Base-by-base conservation (phyloP, 495 filamentous ascomycete species). In the Aspergillus sclerotiicarbonarius region DNA sequence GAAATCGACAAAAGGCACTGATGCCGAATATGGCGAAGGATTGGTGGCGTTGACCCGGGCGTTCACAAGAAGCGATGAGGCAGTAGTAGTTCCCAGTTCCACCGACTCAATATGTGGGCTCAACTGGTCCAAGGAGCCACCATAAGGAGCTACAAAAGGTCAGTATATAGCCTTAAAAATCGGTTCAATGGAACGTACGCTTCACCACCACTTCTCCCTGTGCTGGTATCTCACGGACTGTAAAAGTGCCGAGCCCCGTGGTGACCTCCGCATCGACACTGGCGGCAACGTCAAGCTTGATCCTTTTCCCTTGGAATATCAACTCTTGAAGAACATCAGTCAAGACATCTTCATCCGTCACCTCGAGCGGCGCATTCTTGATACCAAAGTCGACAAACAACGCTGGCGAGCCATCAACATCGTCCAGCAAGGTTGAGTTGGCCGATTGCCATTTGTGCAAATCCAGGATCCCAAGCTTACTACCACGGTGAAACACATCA, bases 151-250 rank as follows among this genome's bases (percentile, higher is more conserved):
- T 73, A 75, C 53, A 31, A 57, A 32, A 18, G 25, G 48, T 71
- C 60, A 72, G 66, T 67, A 45, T 61, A 3, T 33, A 39, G 41
- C 4, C 10, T 10, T 7, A 29, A 16, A 2, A 43, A 29, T 16
- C 21, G 8, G 51, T 9, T 35, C 43, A 54, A 44, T 29, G 51
- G 20, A 62, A 87, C 83, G 84, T 76, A 92, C 91, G 89, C 80
- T 96, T 94, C 67, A 98, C 84, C 65, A 85, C 86, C 46, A 98
- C 84, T 61, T 86, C 82, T 43, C 94, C 93, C 73, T 92, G 80
- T 6, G 90, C 90, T 12, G 93, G 93, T 59, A 98, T 87, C 44
- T 84, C 82, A 67, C 87, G 90, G 53, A 98, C 73, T 19, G 85
- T 77, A 66, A 97, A 84, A 57, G 85, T 74, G 9, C 94, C 94